Conservation (phyloP, 1,284 basidiomycete genomes). For the Cryptococcus amylolentus region DNA sequence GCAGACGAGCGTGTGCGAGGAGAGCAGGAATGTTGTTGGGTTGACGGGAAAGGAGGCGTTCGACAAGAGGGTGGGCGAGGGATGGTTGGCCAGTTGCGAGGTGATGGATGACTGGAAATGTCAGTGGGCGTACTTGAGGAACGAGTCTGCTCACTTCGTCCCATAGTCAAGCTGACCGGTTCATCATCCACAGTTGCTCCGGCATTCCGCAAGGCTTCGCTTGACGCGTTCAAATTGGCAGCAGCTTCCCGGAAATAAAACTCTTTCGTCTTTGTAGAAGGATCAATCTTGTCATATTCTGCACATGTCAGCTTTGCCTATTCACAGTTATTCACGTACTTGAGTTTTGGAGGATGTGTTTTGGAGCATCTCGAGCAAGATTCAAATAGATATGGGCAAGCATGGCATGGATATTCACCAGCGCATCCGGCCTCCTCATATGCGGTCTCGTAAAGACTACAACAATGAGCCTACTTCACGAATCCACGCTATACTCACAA, state of each 20-base stretch:
- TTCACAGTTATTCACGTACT: slow-evolving; percentile 55
- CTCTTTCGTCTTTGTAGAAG: slow-evolving; percentile 61
- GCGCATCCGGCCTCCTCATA: slow-evolving; percentile 48
- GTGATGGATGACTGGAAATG: slow-evolving; percentile 65
- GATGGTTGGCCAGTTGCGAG: slow-evolving; percentile 74
- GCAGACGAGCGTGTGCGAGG: slow-evolving; percentile 65
- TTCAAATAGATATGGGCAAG: slow-evolving; percentile 78
- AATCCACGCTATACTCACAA: slow-evolving; percentile 30
- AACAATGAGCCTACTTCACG: background rate
- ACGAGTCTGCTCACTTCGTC: slow-evolving; percentile 14
- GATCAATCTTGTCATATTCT: slow-evolving; percentile 67
- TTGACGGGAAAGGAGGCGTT: slow-evolving; percentile 70
- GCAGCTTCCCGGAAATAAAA: slow-evolving; percentile 64
- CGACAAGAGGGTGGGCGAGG: slow-evolving; percentile 72
- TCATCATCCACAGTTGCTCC: slow-evolving; percentile 38
- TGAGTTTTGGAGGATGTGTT: slow-evolving; percentile 65
- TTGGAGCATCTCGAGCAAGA: slow-evolving; percentile 73
- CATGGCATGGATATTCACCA: slow-evolving; percentile 66
- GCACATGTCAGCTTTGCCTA: slow-evolving; percentile 16
- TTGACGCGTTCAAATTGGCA: slow-evolving; percentile 63
- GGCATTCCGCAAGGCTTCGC: slow-evolving; percentile 60
- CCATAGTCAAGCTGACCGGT: slow-evolving; percentile 40
- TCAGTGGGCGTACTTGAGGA: background rate
- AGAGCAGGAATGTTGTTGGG: slow-evolving; percentile 65
- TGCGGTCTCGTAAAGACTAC: slow-evolving; percentile 30